Evolutionary conservation across 805 yeast species (phyloP), one percentile per base, ranked within the genome.

Genomic region (Saturnispora besseyi): DNA sequence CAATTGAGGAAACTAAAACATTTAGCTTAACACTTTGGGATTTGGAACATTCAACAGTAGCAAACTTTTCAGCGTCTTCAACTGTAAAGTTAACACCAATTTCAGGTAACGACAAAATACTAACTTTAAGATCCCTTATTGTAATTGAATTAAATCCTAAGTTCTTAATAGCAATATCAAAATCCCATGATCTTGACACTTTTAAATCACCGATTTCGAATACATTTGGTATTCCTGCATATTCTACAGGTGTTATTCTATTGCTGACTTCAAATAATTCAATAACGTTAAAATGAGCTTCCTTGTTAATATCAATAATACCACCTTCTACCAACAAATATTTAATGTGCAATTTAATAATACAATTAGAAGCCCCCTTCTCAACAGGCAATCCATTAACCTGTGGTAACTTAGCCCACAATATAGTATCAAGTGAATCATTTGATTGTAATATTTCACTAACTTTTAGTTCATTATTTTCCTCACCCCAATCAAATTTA

Each of bases 141-240:
- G 18, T 21, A 2, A 53, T 5, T 43, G 59, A 64, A 44, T 51
- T 63, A 75, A 64, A 65, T 10, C 62, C 53, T 53, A 68, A 61
- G 32, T 59, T 66, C 21, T 29, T 41, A 5, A 49, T 15, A 5
- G 28, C 12, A 8, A 53, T 24, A 11, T 29, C 50, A 22, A 51
- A 51, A 2, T 49, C 11, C 56, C 54, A 53, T 41, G 33, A 41
- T 21, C 38, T 63, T 70, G 68, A 6, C 12, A 26, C 45, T 4
- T 15, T 30, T 18, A 28, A 21, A 11, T 18, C 8, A 13, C 28
- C 30, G 5, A 41, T 32, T 28, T 36, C 8, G 15, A 51, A 48
- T n/a, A 48, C 32, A 43, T 51, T 43, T 11, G 48, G 51, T 26
- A 50, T 29, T 29, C 33, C 43, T 5, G 10, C 33, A 41, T 40